These are phyloP conservation scores for Emmonsiellopsis sp. DNA, from an alignment of 2,329 filamentous ascomycete species.

Conservation along the genomic window DNA sequence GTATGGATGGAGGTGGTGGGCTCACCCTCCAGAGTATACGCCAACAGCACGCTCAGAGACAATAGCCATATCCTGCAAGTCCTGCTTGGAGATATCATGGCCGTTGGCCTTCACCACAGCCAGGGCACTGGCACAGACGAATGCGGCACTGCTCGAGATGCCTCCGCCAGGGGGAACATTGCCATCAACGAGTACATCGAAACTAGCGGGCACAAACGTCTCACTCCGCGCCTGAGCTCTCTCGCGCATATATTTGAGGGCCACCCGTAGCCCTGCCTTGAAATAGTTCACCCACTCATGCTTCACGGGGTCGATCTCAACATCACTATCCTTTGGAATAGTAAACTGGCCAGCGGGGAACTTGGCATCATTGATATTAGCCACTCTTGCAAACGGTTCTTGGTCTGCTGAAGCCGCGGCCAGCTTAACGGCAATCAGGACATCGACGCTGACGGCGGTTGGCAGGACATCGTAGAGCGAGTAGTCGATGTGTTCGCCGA, in stretches of 20 bases:
- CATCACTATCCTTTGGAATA: constrained; percentile 51
- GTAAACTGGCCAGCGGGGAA: constrained; percentile 70
- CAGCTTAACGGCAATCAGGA: constrained; percentile 68
- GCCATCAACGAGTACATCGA: constrained; percentile 85
- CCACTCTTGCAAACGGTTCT: constrained; percentile 61
- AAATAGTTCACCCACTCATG: constrained; percentile 99
- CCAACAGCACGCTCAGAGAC: constrained; percentile 90
- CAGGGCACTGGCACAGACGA: constrained; percentile 82
- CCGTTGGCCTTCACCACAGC: constrained; percentile 83
- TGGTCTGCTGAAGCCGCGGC: constrained; percentile 29
- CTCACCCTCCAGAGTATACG: constrained; percentile 88
- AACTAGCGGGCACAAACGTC: constrained; percentile 59
- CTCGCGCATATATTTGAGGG: constrained; percentile 63
- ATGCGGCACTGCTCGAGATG: constrained; percentile 85
- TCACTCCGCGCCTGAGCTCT: constrained; percentile 48
- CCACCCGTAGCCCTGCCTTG: constrained; percentile 79
- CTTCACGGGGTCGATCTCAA: constrained; percentile 75
- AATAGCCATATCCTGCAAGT: constrained; percentile 85
- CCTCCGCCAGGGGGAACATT: constrained; percentile 88
- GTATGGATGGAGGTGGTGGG: constrained; percentile 2
- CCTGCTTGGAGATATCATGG: constrained; percentile 76
- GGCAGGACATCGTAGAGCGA: constrained; percentile 92
- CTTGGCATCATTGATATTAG: constrained; percentile 66
- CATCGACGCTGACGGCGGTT: constrained; percentile 89
- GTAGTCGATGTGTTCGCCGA: constrained; percentile 99